phyloP scores from a whole-genome alignment of 2,329 filamentous ascomycete species.

The Blumeria hordei region DNA sequence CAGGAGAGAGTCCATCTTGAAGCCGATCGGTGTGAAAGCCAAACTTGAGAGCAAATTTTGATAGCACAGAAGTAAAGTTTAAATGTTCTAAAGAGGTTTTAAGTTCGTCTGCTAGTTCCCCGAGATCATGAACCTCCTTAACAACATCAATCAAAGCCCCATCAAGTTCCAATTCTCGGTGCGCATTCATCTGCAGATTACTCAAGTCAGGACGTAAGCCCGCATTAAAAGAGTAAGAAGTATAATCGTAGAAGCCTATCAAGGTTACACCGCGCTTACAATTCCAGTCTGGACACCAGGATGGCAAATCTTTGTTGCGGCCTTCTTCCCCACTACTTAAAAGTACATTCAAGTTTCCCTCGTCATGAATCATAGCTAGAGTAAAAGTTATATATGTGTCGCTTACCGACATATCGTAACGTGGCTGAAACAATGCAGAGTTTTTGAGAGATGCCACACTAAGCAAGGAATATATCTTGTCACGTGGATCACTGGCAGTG shows the following conservation, averaged over 20 bases:
- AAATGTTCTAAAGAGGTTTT: background rate
- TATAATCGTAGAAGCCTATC: background rate
- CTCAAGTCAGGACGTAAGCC: background rate
- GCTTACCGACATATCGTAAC: background rate
- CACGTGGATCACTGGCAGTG: background rate
- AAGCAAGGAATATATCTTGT: background rate
- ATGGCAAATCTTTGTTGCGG: background rate
- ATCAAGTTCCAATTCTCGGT: background rate
- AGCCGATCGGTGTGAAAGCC: background rate
- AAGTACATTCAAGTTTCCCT: background rate
- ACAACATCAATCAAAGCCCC: background rate
- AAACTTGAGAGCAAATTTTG: background rate
- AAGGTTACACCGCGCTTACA: background rate
- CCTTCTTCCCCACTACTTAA: background rate
- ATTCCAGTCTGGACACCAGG: conserved; percentile 1
- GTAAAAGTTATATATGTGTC: background rate
- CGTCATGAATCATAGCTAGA: background rate
- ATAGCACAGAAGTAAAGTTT: background rate
- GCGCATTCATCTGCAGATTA: background rate
- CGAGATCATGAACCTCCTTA: background rate
- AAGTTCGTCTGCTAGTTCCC: background rate
- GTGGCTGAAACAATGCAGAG: background rate
- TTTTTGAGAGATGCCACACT: background rate
- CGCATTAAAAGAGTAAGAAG: background rate
- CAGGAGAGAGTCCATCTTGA: background rate